These are phyloP conservation scores for Hortiboletus flavorubellus DNA, from an alignment of 768 basidiomycete species.

Conservation along the genomic window DNA sequence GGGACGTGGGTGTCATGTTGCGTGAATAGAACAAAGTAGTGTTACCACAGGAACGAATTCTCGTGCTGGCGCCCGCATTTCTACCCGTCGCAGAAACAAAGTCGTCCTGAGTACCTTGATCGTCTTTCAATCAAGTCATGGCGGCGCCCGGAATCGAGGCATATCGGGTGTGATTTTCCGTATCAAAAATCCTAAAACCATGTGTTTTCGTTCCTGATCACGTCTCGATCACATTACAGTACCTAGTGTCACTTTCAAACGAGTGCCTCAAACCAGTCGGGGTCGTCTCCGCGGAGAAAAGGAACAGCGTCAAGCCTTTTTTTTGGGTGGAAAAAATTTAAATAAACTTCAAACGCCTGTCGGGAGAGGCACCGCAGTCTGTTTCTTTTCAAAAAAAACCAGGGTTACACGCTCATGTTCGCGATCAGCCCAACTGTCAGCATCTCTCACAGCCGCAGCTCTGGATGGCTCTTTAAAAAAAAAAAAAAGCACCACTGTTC, in stretches of 20 bases:
- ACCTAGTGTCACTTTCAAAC: background rate
- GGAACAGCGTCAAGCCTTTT: background rate
- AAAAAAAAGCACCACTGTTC: too few relatives aligned
- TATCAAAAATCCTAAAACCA: background rate
- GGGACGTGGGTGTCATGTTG: background rate
- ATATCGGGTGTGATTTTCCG: background rate
- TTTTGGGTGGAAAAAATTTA: background rate
- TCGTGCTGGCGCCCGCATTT: background rate
- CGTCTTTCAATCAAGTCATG: background rate
- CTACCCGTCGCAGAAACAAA: background rate
- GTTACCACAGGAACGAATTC: background rate
- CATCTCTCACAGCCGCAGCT: too few relatives aligned
- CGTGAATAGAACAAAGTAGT: background rate
- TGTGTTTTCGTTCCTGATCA: background rate
- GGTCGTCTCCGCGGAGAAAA: background rate
- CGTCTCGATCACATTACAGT: background rate
- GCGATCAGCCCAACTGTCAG: too few relatives aligned
- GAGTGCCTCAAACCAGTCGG: background rate
- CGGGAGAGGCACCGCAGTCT: background rate
- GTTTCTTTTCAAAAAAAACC: too few relatives aligned
- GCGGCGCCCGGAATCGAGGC: background rate
- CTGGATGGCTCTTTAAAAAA: too few relatives aligned
- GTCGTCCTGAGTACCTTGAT: background rate
- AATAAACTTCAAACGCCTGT: background rate
- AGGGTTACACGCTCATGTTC: too few relatives aligned